These are phyloP conservation scores for Chlamydomonas sp. DNA, from an alignment of 139 green algal species.

Conservation along the genomic window DNA sequence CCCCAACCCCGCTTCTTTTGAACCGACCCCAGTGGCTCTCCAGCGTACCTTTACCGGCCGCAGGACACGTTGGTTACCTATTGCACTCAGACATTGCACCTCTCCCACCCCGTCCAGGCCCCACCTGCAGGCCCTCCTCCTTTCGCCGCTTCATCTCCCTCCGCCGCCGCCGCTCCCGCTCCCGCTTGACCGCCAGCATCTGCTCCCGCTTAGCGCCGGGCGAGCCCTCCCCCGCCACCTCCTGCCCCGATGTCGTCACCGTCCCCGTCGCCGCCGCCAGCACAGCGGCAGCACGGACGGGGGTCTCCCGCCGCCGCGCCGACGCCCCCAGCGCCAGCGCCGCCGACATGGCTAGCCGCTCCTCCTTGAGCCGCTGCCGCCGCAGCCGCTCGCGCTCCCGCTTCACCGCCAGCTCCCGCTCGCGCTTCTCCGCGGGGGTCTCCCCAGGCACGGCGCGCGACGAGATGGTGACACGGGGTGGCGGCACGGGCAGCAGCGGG, in stretches of 20 bases:
- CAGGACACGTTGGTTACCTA: no score
- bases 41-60: no score
- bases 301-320: background rate
- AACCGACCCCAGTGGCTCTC: no score
- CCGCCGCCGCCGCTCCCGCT: conserved; percentile 14
- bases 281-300: background rate
- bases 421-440: background rate
- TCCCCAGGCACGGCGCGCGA: background rate
- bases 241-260: background rate
- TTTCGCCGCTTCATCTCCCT: conserved; percentile 2
- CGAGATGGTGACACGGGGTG: background rate
- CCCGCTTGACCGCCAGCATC: conserved; percentile 6
- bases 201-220: background rate
- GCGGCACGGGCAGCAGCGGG: background rate
- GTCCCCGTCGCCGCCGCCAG: background rate
- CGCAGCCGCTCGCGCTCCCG: conserved; percentile 16
- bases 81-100: no score
- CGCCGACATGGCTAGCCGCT: background rate
- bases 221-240: background rate
- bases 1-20: no score
- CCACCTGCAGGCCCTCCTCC: background rate
- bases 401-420: conserved; percentile 19
- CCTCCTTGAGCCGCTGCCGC: conserved; percentile 23
- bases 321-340: background rate
- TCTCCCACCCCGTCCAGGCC: no score